Evolutionary conservation across 2,329 filamentous ascomycete species (phyloP).

Genomic region (Fusarium illudens): DNA sequence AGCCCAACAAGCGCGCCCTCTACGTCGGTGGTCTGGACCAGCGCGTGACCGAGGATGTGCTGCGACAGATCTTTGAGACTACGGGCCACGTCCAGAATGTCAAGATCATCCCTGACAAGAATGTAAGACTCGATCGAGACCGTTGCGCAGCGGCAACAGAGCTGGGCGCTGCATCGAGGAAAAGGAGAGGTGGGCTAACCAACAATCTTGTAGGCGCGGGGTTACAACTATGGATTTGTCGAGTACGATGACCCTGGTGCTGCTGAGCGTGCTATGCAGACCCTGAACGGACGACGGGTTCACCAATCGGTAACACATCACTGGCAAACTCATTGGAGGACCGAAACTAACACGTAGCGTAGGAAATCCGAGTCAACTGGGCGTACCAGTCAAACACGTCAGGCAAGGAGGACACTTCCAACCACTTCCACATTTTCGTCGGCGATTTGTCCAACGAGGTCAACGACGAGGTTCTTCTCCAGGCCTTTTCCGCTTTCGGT

Average conservation of each 20-base stretch:
- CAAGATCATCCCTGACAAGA: slow-evolving; percentile 99
- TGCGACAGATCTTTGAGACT: slow-evolving; percentile 98
- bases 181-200: slow-evolving; percentile 38
- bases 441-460: slow-evolving; percentile 98
- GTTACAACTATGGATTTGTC: slow-evolving; percentile 98
- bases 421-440: slow-evolving; percentile 99
- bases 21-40: slow-evolving; percentile 96
- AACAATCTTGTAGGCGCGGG: slow-evolving; percentile 75
- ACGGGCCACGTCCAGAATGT: slow-evolving; percentile 98
- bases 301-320: slow-evolving; percentile 79
- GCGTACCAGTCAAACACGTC: slow-evolving; percentile 95
- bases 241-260: slow-evolving; percentile 98
- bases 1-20: slow-evolving; percentile 97
- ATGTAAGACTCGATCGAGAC: slow-evolving; percentile 74
- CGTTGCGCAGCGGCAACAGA: not conserved
- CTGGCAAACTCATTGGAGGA: slow-evolving; percentile 3
- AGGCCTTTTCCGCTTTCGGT: slow-evolving; percentile 96
- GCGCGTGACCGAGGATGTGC: slow-evolving; percentile 92
- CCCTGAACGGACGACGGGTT: slow-evolving; percentile 91
- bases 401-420: slow-evolving; percentile 96
- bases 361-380: slow-evolving; percentile 99
- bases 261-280: slow-evolving; percentile 96
- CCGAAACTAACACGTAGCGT: slow-evolving; percentile 37
- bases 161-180: not conserved
- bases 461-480: slow-evolving; percentile 92